Evolutionary conservation across 2,329 filamentous ascomycete species (phyloP), one percentile per base, ranked within the genome.

Genomic region (Apiospora arundinis): DNA sequence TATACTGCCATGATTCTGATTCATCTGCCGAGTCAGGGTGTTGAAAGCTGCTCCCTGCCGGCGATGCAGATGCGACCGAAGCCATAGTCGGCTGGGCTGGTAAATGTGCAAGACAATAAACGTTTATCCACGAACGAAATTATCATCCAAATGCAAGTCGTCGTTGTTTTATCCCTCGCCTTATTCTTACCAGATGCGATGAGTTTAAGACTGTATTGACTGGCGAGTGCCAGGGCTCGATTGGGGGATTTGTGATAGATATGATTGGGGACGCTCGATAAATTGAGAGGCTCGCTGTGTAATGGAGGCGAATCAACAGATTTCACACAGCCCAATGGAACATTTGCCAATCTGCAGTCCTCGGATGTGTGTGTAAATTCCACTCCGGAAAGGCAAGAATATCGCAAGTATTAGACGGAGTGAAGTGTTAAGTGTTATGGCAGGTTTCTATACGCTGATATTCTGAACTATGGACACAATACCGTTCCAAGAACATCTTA

Each of bases 1-100:
- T 74, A 76, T 79, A 76, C 69, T 80, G 78, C 79, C 76, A 75
- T 37, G 77, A 80, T 56, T 81, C 80, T 46, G 78, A 75, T 60
- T 81, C 80, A 28, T 81, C 80, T 23, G 76, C 75, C 42, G 78
- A 80, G 68, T 79, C 78, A 65, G 75, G 73, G 60, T 73, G 75
- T 25, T 71, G 73, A 70, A 78, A 80, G 70, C 74, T 76, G 63
- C 77, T 74, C 63, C 73, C 73, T 25, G 78, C 78, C 3, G 79
- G 77, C 68, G 77, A 80, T n/a, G 78, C 76, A 25, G 78, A 80
- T 23, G 78, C 74, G 69, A 80, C 75, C 25, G 79, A 79, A 60
- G 80, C 77, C 80, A 81, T 81, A 52, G 18, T 63, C 18, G 32
- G 32, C 56, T 40, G 56, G 56, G 18, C 32, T 63, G 56, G 56